Base-by-base conservation (phyloP, 768 basidiomycete species). In the Suillus bovinus region DNA sequence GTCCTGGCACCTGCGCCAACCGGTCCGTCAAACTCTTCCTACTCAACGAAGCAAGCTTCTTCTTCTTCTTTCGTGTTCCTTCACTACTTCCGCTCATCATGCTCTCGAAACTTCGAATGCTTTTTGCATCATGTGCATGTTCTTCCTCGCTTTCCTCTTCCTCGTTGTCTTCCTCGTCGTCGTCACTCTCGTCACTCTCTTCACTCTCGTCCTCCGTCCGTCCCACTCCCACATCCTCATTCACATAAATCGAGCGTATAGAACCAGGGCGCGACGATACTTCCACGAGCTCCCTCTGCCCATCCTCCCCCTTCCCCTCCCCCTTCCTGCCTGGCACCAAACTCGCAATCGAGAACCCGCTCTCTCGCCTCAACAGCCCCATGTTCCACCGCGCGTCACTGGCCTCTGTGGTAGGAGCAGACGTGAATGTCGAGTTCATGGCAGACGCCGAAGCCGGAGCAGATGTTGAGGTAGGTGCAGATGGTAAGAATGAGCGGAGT, bases 91-190 rank as follows among this genome's bases (percentile, higher is more conserved):
- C 76, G 41, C 79, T 86, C 81, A 93, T 78, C 93, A 93, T 94
- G 66, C 85, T 94, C 78, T 88, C 89, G 69, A 96, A 94, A 71
- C 93, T 95, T 66, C 86, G 78, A 59, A 95, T 90, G 67, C 93
- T 94, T 75, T 89, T 80, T 47, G 85, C 68, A 72, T 93, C 93
- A 61, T 80, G 75, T 52, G 67, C 71, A 56, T 76, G 66, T 62
- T 78, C 70, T 27, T 72, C 76, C 14, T 76, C 71, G 5, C 77
- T 72, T 27, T 71, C 80, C 5, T 75, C 79, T 6, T 78, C 79
- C n/a, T 74, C 75, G 5, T 77, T 79, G 20, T 74, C 75, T 4
- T 77, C 80, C 20, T 76, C 79, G 5, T 68, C 77, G 13, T 72
- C 72, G 5, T 70, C 73, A 0, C 61, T 72, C 0, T 62, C 64